Conservation (phyloP, 2,329 filamentous ascomycete species). For the Chalara sp. region DNA sequence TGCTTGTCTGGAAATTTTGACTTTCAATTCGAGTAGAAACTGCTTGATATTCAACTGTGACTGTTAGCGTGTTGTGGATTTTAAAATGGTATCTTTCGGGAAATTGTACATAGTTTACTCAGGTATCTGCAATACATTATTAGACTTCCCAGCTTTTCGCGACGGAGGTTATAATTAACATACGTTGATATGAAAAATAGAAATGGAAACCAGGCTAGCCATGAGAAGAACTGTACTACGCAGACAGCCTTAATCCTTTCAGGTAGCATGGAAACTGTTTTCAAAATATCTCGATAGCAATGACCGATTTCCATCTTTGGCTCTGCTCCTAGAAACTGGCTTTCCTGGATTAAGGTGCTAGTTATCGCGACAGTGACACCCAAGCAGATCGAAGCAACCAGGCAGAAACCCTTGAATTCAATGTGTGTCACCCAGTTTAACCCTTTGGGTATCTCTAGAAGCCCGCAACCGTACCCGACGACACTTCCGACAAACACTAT, state of each 20-base stretch:
- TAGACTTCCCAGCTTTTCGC: conserved; percentile 68
- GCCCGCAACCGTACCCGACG: conserved; percentile 80
- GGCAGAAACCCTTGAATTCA: conserved; percentile 90
- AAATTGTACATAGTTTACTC: too few relatives aligned
- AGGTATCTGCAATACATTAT: too few relatives aligned
- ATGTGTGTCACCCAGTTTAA: conserved; percentile 77
- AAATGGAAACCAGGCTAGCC: conserved; percentile 94
- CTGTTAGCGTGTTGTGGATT: too few relatives aligned
- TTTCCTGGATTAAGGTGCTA: conserved; percentile 65
- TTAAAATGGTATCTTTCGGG: too few relatives aligned
- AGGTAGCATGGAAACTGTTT: conserved; percentile 70
- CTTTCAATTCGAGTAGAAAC: too few relatives aligned
- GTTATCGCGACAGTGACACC: conserved; percentile 64
- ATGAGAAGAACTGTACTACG: conserved; percentile 75
- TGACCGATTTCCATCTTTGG: conserved; percentile 53
- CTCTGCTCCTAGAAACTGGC: conserved; percentile 64
- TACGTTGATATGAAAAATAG: conserved; percentile 92
- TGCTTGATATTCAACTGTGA: too few relatives aligned
- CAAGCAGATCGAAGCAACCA: conserved; percentile 72
- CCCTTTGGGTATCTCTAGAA: conserved; percentile 67
- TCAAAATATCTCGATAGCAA: conserved; percentile 75
- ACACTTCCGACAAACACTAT: conserved; percentile 86
- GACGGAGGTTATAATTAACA: conserved; percentile 69
- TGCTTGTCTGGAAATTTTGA: too few relatives aligned
- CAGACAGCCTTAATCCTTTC: conserved; percentile 79